Conservation (phyloP, 108 stramenopile genomes). For the Cyclotella baltica region DNA sequence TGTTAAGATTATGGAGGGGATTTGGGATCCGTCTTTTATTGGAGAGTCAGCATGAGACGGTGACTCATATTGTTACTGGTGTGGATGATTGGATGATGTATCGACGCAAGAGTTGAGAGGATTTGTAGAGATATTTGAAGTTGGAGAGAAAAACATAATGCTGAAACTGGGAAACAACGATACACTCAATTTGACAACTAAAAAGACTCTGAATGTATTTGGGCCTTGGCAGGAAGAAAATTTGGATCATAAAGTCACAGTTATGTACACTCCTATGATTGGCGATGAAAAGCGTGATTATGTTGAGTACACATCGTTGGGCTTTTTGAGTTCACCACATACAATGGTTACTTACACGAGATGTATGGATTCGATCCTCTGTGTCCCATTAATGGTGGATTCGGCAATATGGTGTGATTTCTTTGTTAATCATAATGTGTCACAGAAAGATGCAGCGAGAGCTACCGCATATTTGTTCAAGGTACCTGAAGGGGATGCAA, state of each 20-base stretch:
- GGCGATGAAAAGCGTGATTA: conserved; percentile 90
- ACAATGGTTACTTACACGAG: conserved; percentile 92
- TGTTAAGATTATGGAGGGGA: conserved; percentile 64
- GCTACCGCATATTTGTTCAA: conserved; percentile 93
- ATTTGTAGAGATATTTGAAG: conserved; percentile 79
- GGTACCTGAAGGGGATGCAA: conserved; percentile 79
- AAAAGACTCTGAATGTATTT: conserved; percentile 75
- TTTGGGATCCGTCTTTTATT: conserved; percentile 83
- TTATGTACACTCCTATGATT: conserved; percentile 89
- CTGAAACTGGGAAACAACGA: conserved; percentile 90
- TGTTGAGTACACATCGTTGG: conserved; percentile 86
- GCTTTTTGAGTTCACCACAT: conserved; percentile 76
- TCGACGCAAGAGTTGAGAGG: conserved; percentile 63
- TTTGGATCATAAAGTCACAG: conserved; percentile 81
- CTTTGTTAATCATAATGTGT: conserved; percentile 61
- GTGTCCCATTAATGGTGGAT: conserved; percentile 90
- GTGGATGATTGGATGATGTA: conserved; percentile 41
- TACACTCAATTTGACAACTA: conserved; percentile 84
- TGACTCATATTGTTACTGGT: conserved; percentile 57
- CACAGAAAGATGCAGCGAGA: conserved; percentile 57
- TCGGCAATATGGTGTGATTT: conserved; percentile 85
- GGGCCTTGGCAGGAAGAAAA: conserved; percentile 79
- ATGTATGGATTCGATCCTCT: conserved; percentile 88
- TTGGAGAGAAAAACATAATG: conserved; percentile 61
- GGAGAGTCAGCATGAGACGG: conserved; percentile 64